Conservation (phyloP, 2,329 filamentous ascomycete genomes). For the Domatiomyces catenatus region DNA sequence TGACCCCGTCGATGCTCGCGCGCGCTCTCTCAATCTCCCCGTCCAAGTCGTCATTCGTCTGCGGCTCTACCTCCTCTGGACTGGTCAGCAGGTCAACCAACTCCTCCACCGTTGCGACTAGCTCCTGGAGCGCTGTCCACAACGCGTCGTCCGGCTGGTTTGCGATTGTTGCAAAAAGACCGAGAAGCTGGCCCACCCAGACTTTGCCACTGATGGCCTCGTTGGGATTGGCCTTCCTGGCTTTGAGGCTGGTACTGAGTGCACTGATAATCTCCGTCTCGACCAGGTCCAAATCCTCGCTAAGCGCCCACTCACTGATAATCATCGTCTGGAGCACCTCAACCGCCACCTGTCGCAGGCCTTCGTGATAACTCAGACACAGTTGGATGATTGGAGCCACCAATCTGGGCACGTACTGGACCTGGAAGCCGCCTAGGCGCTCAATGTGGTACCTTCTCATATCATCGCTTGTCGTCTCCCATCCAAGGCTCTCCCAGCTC, state of each 20-base stretch:
- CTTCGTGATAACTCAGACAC: constrained; percentile 88
- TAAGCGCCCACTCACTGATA: constrained; percentile 92
- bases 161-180: constrained; percentile 59
- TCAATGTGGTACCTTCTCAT: constrained; percentile 58
- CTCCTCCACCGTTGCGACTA: constrained; percentile 76
- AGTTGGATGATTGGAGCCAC: constrained; percentile 85
- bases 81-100: constrained; percentile 81
- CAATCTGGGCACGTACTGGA: constrained; percentile 88
- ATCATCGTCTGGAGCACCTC: constrained; percentile 97
- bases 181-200: constrained; percentile 73
- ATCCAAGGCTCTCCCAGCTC: constrained; percentile 92
- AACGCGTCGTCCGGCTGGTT: constrained; percentile 55
- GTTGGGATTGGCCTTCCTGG: constrained; percentile 53
- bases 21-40: constrained; percentile 10
- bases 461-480: constrained; percentile 78
- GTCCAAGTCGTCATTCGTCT: constrained; percentile 1
- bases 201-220: constrained; percentile 85
- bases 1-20: constrained; percentile 15
- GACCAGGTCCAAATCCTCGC: constrained; percentile 76
- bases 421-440: constrained; percentile 90
- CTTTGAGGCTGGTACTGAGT: constrained; percentile 77
- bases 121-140: constrained; percentile 57
- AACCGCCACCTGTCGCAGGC: constrained; percentile 73
- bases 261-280: constrained; percentile 96
- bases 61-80: constrained; percentile 51